A percentile compares a stretch with the other conserved stretches of the same genome.
phyloP scores from a whole-genome alignment of 768 basidiomycete genomes.

The Sarcodon aspratus region DNA sequence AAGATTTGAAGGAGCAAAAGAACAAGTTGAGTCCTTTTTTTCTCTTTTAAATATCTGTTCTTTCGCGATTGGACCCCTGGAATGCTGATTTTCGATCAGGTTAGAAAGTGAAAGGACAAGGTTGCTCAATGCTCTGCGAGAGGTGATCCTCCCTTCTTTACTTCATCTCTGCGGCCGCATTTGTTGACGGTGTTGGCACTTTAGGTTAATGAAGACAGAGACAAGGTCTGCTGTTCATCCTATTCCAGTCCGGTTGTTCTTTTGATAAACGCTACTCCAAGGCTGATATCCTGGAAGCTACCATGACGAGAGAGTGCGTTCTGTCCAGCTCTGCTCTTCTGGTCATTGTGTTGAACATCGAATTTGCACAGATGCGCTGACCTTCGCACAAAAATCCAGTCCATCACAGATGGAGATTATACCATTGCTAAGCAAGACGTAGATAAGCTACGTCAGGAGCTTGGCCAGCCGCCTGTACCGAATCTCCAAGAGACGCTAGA shows the following conservation, averaged over 20 bases:
- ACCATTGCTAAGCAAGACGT: constrained; percentile 64
- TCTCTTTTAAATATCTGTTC: not conserved
- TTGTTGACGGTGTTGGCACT: constrained; percentile 1
- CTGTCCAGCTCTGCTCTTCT: not conserved
- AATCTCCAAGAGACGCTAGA: constrained; percentile 64
- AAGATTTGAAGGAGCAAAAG: constrained; percentile 76
- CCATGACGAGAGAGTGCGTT: constrained; percentile 58
- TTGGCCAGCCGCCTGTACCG: constrained; percentile 66
- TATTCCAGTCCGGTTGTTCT: not conserved
- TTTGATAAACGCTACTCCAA: constrained; percentile 6
- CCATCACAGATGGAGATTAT: constrained; percentile 69
- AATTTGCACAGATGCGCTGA: constrained; percentile 40
- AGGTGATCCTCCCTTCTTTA: constrained; percentile 32
- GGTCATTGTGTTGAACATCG: not conserved
- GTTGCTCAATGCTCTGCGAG: constrained; percentile 53
- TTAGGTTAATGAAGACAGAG: constrained; percentile 74
- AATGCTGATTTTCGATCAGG: constrained; percentile 21
- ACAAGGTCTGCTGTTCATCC: constrained; percentile 34
- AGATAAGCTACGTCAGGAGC: constrained; percentile 61
- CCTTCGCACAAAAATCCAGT: constrained; percentile 54
- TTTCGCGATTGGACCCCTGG: not conserved
- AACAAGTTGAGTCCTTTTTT: constrained; percentile 47
- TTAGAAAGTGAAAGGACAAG: constrained; percentile 69
- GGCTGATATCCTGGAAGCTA: constrained; percentile 60
- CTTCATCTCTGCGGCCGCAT: constrained; percentile 2